phyloP scores from a whole-genome alignment of 345 rosid species.

The Euphorbia peplus region DNA sequence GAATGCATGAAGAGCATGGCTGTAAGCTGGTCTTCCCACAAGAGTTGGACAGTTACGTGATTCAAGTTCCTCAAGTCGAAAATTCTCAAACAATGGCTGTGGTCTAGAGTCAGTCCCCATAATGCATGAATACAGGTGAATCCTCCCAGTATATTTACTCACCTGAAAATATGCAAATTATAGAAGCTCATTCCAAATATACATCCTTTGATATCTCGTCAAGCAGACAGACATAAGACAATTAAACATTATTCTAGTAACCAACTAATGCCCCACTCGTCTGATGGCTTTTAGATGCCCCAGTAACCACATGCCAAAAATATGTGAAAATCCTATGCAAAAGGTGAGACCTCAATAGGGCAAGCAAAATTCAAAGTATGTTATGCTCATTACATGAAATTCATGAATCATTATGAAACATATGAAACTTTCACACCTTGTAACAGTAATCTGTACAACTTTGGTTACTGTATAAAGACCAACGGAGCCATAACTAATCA shows the following conservation, averaged over 20 bases:
- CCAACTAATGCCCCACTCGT: neutral
- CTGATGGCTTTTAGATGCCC: neutral
- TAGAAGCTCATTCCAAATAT: neutral
- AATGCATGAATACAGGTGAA: conserved; percentile 77
- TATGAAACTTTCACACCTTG: neutral
- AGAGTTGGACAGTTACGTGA: conserved; percentile 33
- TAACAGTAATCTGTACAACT: neutral
- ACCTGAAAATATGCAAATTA: conserved; percentile 48
- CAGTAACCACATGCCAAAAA: neutral
- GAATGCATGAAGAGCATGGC: conserved; percentile 53
- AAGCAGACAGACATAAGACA: neutral
- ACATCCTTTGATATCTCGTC: neutral
- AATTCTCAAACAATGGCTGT: conserved; percentile 67
- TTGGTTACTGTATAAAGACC: neutral
- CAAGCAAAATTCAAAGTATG: neutral
- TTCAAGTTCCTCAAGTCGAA: conserved; percentile 77
- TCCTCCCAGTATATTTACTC: conserved; percentile 86
- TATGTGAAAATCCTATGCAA: neutral
- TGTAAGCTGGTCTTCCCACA: conserved; percentile 32
- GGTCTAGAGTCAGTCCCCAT: conserved; percentile 74
- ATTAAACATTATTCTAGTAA: neutral
- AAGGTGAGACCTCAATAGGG: neutral
- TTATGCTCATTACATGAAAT: neutral
- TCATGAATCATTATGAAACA: neutral
- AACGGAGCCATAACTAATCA: neutral